Conservation (phyloP, 2,329 filamentous ascomycete species). For the Grosmannia clavigera region DNA sequence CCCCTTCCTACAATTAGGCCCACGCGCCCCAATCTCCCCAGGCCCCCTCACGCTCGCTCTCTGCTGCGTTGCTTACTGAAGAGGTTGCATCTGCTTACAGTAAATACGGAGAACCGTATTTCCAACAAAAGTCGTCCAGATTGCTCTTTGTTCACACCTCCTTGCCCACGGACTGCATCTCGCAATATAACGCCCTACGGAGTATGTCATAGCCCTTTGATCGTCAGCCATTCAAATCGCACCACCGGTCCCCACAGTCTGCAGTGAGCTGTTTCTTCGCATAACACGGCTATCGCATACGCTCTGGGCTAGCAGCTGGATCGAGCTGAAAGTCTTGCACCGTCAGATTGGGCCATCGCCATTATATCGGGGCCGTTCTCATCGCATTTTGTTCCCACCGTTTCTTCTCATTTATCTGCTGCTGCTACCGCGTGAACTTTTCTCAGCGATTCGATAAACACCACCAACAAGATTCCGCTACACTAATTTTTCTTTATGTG, state of each 20-base stretch:
- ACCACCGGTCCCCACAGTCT: background rate
- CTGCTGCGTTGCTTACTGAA: background rate
- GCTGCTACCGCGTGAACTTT: background rate
- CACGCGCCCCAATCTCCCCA: background rate
- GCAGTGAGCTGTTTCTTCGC: background rate
- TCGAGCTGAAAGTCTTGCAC: background rate
- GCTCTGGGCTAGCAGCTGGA: background rate
- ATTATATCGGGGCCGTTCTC: background rate
- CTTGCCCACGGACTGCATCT: background rate
- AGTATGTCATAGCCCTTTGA: background rate
- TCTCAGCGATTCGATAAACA: background rate
- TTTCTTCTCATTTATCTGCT: background rate
- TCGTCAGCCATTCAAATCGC: background rate
- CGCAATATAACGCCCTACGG: background rate
- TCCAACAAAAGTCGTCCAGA: background rate
- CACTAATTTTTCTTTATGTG: background rate
- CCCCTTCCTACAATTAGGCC: slow-evolving; percentile 1
- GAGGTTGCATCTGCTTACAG: background rate
- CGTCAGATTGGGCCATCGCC: background rate
- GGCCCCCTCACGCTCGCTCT: background rate
- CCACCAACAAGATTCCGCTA: background rate
- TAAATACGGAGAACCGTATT: background rate
- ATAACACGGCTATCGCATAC: background rate
- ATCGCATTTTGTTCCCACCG: background rate
- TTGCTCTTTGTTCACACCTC: background rate